Evolutionary conservation across 176 grass and related monocot genomes (phyloP).

Genomic region (Phoenix dactylifera): DNA sequence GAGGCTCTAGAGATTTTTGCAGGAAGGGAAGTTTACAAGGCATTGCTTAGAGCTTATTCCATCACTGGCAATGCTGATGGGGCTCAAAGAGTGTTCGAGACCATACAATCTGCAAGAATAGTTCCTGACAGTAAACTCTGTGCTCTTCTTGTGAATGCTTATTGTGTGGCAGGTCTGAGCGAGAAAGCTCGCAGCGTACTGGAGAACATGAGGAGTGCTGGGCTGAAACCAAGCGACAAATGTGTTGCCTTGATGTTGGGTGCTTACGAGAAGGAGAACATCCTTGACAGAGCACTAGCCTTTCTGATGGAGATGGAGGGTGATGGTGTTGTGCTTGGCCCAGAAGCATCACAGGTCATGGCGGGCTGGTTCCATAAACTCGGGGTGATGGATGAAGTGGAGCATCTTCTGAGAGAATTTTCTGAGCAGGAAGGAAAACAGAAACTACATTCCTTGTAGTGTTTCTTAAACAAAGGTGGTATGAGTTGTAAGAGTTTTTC

Average conservation of each 20-base stretch:
- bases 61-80: slow-evolving; percentile 51
- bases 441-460: not conserved
- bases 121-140: slow-evolving; percentile 59
- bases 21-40: slow-evolving; percentile 78
- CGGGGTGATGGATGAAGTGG: slow-evolving; percentile 54
- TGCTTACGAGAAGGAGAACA: slow-evolving; percentile 41
- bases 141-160: slow-evolving; percentile 74
- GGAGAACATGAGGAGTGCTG: slow-evolving; percentile 50
- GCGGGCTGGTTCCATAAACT: slow-evolving; percentile 59
- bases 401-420: slow-evolving; percentile 43
- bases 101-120: slow-evolving; percentile 59
- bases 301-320: slow-evolving; percentile 77
- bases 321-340: slow-evolving; percentile 31
- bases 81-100: slow-evolving; percentile 52
- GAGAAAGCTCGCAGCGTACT: slow-evolving; percentile 35
- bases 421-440: slow-evolving; percentile 1
- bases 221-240: slow-evolving; percentile 44
- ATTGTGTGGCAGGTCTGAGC: slow-evolving; percentile 35
- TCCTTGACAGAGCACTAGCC: slow-evolving; percentile 45
- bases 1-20: slow-evolving; percentile 49
- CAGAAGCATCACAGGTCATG: slow-evolving; percentile 44
- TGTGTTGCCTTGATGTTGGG: slow-evolving; percentile 41
- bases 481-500: too few species aligned
- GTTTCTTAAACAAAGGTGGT: not conserved
- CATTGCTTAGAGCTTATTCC: slow-evolving; percentile 77